These are phyloP conservation scores for Punica granatum DNA, from an alignment of 345 rosid genomes.

Conservation along the genomic window DNA sequence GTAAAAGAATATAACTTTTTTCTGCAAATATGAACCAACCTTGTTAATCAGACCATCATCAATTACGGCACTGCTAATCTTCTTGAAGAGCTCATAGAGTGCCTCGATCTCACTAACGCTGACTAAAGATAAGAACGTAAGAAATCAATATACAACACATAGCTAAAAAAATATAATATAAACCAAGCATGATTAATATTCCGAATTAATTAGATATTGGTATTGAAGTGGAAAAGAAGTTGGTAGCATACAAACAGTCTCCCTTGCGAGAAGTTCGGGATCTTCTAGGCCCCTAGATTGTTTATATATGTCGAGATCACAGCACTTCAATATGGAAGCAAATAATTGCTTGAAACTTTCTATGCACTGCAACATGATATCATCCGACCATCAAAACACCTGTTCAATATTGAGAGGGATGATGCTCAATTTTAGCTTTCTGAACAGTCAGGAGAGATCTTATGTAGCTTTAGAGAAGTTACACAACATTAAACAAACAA, in stretches of 20 bases:
- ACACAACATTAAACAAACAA: neutral
- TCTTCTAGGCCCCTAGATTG: conserved; percentile 79
- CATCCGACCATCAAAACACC: conserved; percentile 52
- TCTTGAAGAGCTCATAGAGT: conserved; percentile 93
- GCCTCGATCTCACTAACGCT: conserved; percentile 99
- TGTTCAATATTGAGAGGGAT: conserved; percentile 20
- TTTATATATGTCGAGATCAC: conserved; percentile 71
- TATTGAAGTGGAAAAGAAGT: conserved; percentile 6
- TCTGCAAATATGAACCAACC: conserved; percentile 29
- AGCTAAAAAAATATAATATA: neutral
- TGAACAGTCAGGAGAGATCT: neutral
- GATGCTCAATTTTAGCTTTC: neutral
- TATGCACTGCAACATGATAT: conserved; percentile 90
- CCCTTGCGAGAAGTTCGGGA: conserved; percentile 91
- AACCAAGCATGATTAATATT: neutral
- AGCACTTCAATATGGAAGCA: conserved; percentile 63
- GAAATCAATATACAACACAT: neutral
- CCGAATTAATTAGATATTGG: neutral
- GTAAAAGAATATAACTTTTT: neutral
- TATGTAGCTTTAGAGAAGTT: neutral
- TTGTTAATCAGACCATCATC: conserved; percentile 96
- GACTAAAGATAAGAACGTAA: conserved; percentile 44
- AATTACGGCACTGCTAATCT: conserved; percentile 97
- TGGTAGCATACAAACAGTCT: conserved; percentile 77
- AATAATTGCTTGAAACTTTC: conserved; percentile 55